phyloP scores from a whole-genome alignment of 768 basidiomycete genomes.

The Lentinula aciculospora region DNA sequence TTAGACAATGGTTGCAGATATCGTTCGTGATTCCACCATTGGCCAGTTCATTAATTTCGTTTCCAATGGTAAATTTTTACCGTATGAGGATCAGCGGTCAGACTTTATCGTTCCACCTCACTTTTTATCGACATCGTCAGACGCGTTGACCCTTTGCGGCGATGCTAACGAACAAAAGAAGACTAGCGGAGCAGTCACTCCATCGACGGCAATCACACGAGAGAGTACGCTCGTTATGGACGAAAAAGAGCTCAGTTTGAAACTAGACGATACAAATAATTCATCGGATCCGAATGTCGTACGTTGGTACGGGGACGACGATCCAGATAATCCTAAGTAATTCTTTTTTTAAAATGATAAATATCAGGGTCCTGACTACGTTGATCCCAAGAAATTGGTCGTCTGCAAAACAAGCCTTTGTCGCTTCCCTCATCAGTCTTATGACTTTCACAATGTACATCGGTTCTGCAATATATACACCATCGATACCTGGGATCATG shows the following conservation, averaged over 20 bases:
- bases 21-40: constrained; percentile 11
- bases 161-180: neutral
- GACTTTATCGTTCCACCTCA: constrained; percentile 4
- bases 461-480: constrained; percentile 27
- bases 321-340: constrained; percentile 18
- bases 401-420: constrained; percentile 19
- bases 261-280: neutral
- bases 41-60: constrained; percentile 11
- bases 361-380: constrained; percentile 3
- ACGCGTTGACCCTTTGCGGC: constrained; percentile 7
- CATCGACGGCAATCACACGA: neutral
- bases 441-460: constrained; percentile 28
- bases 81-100: constrained; percentile 10
- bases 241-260: neutral
- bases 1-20: constrained; percentile 12
- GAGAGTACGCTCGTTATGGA: neutral
- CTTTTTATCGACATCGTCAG: neutral
- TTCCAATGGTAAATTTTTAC: constrained; percentile 8
- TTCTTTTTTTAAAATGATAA: neutral
- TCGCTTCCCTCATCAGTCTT: constrained; percentile 25
- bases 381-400: constrained; percentile 22
- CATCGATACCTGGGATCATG: constrained; percentile 18
- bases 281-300: constrained; percentile 16
- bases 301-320: constrained; percentile 21
- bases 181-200: neutral